Percentiles rank a stretch among this genome's conserved stretches.
phyloP scores from a whole-genome alignment of 2,329 filamentous ascomycete genomes.

The Dryadomyces sulphureus region DNA sequence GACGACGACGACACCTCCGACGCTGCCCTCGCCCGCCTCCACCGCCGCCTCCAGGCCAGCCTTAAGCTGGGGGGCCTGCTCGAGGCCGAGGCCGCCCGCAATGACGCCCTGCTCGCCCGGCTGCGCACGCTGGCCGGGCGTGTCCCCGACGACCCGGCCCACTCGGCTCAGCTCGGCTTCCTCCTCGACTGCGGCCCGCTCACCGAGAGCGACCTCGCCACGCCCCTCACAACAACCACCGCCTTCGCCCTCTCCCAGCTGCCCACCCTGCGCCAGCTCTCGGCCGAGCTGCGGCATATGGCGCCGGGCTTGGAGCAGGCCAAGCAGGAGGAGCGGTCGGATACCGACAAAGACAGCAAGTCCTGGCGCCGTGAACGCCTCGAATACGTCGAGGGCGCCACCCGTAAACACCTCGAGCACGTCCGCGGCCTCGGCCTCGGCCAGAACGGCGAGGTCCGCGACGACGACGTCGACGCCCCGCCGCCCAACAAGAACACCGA shows the following conservation, averaged over 20 bases:
- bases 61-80: slow-evolving; percentile 58
- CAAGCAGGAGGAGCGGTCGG: slow-evolving; percentile 13
- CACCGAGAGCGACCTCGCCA: slow-evolving; percentile 32
- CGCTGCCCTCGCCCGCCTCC: slow-evolving; percentile 53
- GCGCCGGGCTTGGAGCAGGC: slow-evolving; percentile 41
- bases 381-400: slow-evolving; percentile 72
- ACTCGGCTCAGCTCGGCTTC: slow-evolving; percentile 35
- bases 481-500: slow-evolving; percentile 17
- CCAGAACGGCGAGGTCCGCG: slow-evolving; percentile 41
- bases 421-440: slow-evolving; percentile 53
- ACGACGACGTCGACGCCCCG: slow-evolving; percentile 15
- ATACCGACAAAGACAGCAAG: neutral
- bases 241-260: slow-evolving; percentile 73
- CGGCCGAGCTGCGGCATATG: slow-evolving; percentile 44
- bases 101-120: slow-evolving; percentile 53
- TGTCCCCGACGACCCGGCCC: neutral
- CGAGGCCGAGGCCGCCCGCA: slow-evolving; percentile 53
- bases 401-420: slow-evolving; percentile 59
- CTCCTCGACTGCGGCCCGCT: slow-evolving; percentile 38
- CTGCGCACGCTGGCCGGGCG: slow-evolving; percentile 33
- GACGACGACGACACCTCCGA: slow-evolving; percentile 16
- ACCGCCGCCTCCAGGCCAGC: slow-evolving; percentile 64
- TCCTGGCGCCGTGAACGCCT: slow-evolving; percentile 56
- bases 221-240: slow-evolving; percentile 53
- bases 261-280: slow-evolving; percentile 58